Conservation (phyloP, 2,329 filamentous ascomycete genomes). For the Colletotrichum noveboracense region DNA sequence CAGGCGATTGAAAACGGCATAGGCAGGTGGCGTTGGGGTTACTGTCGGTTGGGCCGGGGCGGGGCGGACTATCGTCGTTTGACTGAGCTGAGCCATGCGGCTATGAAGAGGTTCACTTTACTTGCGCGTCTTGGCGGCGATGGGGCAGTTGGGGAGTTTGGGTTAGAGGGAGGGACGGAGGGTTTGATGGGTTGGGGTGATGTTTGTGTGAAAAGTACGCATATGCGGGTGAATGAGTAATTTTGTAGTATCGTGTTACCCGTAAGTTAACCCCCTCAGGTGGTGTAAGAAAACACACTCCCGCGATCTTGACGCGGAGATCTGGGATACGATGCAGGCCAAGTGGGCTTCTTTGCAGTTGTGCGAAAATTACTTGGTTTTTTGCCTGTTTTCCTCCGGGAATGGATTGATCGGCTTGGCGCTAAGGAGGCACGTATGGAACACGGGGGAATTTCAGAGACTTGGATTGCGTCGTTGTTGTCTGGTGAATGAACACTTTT, state of each 20-base stretch:
- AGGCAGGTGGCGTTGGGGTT: background rate
- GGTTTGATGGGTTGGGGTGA: background rate
- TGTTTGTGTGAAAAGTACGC: background rate
- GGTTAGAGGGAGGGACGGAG: background rate
- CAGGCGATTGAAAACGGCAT: background rate
- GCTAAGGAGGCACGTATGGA: background rate
- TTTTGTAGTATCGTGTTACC: background rate
- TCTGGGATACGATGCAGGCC: background rate
- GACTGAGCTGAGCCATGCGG: background rate
- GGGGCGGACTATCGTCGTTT: background rate
- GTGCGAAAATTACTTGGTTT: background rate
- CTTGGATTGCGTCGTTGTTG: background rate
- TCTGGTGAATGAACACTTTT: background rate
- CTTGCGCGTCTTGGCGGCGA: background rate
- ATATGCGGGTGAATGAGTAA: slow-evolving; percentile 1
- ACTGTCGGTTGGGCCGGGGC: background rate
- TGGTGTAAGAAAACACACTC: background rate
- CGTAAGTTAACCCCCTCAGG: background rate
- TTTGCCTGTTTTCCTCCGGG: background rate
- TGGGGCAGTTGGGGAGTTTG: background rate
- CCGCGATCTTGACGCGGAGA: background rate
- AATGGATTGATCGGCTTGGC: background rate
- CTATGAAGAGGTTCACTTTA: background rate
- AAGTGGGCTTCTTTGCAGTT: background rate
- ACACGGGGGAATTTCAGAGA: background rate